Evolutionary conservation across 2,329 filamentous ascomycete genomes (phyloP).

Genomic region (Chaetomium olivaceum): DNA sequence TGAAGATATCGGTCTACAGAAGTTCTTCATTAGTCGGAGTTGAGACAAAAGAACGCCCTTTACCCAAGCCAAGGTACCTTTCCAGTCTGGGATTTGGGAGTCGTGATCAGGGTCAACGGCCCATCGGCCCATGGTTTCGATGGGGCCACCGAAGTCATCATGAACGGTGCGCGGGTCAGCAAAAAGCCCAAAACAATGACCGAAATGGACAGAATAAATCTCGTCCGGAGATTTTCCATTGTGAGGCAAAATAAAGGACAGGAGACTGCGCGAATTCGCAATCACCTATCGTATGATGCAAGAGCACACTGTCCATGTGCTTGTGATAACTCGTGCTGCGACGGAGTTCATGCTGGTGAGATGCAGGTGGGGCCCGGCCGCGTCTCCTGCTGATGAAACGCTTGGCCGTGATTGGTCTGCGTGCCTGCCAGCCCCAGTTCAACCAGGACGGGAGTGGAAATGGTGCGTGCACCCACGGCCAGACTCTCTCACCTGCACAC

Average conservation of each 20-base stretch:
- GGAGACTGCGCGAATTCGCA: background rate
- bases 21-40: background rate
- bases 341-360: background rate
- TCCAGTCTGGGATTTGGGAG: constrained; percentile 54
- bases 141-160: constrained; percentile 41
- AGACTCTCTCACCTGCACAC: background rate
- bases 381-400: constrained; percentile 7
- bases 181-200: constrained; percentile 39
- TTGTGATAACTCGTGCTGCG: background rate
- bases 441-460: too few relatives aligned
- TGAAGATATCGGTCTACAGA: constrained; percentile 57
- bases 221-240: constrained; percentile 27
- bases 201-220: constrained; percentile 29
- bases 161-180: constrained; percentile 42
- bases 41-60: background rate
- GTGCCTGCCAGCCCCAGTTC: too few relatives aligned
- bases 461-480: too few relatives aligned
- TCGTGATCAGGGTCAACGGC: constrained; percentile 56
- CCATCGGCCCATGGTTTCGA: constrained; percentile 54
- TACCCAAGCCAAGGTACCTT: constrained; percentile 46
- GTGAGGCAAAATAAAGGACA: background rate
- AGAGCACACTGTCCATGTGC: background rate
- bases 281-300: constrained; percentile 25
- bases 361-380: background rate
- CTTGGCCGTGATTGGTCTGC: constrained; percentile 7